phyloP scores from a whole-genome alignment of 805 yeast species.

The Ogataea methylovora region DNA sequence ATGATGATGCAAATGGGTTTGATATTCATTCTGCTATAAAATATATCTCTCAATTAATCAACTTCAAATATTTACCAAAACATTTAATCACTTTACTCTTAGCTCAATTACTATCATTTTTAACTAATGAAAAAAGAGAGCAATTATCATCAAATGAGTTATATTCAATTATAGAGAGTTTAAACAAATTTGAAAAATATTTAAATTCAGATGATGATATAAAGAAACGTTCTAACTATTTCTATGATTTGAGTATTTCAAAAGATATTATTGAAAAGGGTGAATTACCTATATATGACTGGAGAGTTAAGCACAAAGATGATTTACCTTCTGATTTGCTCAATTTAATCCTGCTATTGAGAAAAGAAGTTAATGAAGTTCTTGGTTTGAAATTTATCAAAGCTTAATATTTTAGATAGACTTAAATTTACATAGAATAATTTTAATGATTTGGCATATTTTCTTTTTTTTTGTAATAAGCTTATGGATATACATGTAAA shows the following conservation, averaged over 20 bases:
- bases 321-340: background rate
- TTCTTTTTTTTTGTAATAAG: background rate
- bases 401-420: background rate
- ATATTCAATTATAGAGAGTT: background rate
- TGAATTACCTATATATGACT: background rate
- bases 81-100: conserved; percentile 13
- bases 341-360: background rate
- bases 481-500: too few species aligned
- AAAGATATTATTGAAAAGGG: background rate
- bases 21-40: conserved; percentile 17
- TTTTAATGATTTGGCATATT: background rate
- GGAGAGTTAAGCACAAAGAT: background rate
- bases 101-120: background rate
- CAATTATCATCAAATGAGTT: background rate
- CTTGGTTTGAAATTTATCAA: background rate
- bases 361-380: background rate
- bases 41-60: conserved; percentile 32
- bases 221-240: background rate
- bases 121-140: background rate
- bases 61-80: conserved; percentile 46
- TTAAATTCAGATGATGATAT: background rate
- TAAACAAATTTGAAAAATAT: background rate
- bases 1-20: conserved; percentile 3
- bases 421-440: background rate
- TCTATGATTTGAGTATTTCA: background rate